These are phyloP conservation scores for Arabis alpina DNA, from an alignment of 345 rosid species.

Conservation along the genomic window DNA sequence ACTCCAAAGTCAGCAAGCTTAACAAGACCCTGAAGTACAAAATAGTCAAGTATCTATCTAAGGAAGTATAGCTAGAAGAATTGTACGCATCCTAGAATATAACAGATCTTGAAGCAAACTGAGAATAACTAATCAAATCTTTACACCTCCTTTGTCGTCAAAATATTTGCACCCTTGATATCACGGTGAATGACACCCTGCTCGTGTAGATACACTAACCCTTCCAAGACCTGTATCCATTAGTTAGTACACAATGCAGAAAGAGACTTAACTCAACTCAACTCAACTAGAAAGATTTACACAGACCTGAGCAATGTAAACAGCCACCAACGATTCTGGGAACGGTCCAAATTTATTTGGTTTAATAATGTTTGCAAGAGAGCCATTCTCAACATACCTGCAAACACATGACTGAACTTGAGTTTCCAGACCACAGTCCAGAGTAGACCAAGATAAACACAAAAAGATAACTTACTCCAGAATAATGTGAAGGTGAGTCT, in stretches of 20 bases:
- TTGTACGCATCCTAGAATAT: conserved; percentile 20
- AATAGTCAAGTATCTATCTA: conserved; percentile 25
- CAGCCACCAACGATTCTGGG: conserved; percentile 96
- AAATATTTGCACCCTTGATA: conserved; percentile 98
- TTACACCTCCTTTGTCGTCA: conserved; percentile 99
- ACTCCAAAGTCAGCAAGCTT: conserved; percentile 99
- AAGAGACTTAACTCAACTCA: conserved; percentile 35
- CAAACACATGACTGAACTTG: conserved; percentile 32
- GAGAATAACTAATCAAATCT: conserved; percentile 14
- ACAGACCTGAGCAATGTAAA: conserved; percentile 96
- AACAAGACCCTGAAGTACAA: conserved; percentile 77
- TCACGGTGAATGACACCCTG: conserved; percentile 99
- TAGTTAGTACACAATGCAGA: conserved; percentile 32
- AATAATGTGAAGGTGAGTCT: conserved; percentile 91
- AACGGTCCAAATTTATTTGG: conserved; percentile 99
- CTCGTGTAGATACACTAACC: conserved; percentile 94
- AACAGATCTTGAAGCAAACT: conserved; percentile 28
- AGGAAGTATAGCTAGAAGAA: conserved; percentile 17
- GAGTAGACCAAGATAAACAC: conserved; percentile 15
- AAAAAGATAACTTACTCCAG: conserved; percentile 75
- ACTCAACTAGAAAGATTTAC: conserved; percentile 33
- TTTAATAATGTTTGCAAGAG: conserved; percentile 97
- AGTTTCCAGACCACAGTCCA: conserved; percentile 25
- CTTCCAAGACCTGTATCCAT: conserved; percentile 84
- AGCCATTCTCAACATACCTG: conserved; percentile 99